phyloP scores from a whole-genome alignment of 108 stramenopile species.

The Cyclotella cryptica region DNA sequence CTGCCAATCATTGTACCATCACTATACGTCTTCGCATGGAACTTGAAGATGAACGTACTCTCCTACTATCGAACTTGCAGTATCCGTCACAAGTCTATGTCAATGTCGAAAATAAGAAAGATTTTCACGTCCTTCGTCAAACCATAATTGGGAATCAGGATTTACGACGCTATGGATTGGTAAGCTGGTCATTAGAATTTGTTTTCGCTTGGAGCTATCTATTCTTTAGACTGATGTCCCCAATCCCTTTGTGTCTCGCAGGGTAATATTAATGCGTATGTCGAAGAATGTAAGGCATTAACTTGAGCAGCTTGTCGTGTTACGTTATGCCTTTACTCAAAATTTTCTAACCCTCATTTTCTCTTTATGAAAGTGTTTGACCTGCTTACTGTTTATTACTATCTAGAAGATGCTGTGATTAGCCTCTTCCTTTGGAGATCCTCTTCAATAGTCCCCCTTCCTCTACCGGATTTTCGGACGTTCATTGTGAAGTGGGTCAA shows the following conservation, averaged over 20 bases:
- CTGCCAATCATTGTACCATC: constrained; percentile 29
- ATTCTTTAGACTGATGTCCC: neutral
- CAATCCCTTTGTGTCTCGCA: constrained; percentile 7
- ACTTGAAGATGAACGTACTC: constrained; percentile 59
- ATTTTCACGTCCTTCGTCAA: constrained; percentile 67
- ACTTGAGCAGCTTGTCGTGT: too few species aligned
- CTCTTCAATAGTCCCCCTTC: constrained; percentile 41
- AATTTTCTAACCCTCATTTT: neutral
- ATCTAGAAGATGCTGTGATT: constrained; percentile 65
- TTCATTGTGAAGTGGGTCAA: constrained; percentile 33
- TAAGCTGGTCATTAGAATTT: constrained; percentile 6
- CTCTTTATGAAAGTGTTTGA: constrained; percentile 40
- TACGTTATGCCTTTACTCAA: neutral
- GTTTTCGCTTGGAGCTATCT: neutral
- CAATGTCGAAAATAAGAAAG: constrained; percentile 67
- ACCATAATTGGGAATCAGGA: constrained; percentile 71
- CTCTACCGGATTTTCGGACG: constrained; percentile 16
- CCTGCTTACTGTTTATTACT: constrained; percentile 53
- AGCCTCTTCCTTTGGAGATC: constrained; percentile 78
- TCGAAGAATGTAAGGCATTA: constrained; percentile 45
- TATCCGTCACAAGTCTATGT: constrained; percentile 66
- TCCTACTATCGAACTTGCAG: constrained; percentile 56
- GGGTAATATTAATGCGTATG: constrained; percentile 30
- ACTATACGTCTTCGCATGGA: constrained; percentile 62
- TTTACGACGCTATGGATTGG: constrained; percentile 49